Evolutionary conservation across 805 yeast genomes (phyloP).

Genomic region (Yamadazyma endophytica): DNA sequence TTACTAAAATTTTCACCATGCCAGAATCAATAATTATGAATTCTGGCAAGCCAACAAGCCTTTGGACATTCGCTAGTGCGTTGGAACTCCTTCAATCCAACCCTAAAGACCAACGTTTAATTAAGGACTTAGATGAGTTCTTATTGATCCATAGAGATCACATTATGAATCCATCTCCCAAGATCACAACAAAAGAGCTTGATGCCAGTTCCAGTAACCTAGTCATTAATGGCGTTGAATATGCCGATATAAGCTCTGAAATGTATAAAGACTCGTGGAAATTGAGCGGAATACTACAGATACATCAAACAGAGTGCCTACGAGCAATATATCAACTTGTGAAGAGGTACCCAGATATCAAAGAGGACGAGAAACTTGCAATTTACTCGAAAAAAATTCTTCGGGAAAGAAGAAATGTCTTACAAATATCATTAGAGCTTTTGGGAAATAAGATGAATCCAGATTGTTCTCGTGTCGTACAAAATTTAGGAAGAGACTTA

Average conservation of each 20-base stretch:
- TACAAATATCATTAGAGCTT: conserved; percentile 43
- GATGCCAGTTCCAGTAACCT: too few relatives aligned
- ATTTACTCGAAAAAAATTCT: conserved; percentile 39
- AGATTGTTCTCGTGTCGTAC: conserved; percentile 24
- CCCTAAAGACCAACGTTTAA: conserved; percentile 25
- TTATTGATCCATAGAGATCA: conserved; percentile 27
- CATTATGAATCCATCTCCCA: conserved; percentile 27
- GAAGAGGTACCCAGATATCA: conserved; percentile 31
- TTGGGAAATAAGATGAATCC: conserved; percentile 37
- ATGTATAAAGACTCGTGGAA: conserved; percentile 36
- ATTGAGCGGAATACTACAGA: conserved; percentile 32
- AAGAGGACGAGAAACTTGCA: conserved; percentile 24
- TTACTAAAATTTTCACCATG: conserved; percentile 6
- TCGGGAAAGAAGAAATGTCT: conserved; percentile 48
- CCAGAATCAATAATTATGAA: conserved; percentile 10
- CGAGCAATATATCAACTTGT: conserved; percentile 43
- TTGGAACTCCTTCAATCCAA: conserved; percentile 26
- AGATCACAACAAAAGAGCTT: conserved; percentile 21
- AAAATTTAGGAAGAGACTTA: conserved; percentile 36
- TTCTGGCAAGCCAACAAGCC: conserved; percentile 30
- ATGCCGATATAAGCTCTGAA: conserved; percentile 27
- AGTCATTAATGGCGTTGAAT: conserved; percentile 40
- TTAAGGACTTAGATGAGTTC: conserved; percentile 38
- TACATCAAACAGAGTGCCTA: conserved; percentile 45
- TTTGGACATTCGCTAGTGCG: conserved; percentile 40